phyloP scores from a whole-genome alignment of 2,329 filamentous ascomycete genomes.

The Trichoderma lentiforme region DNA sequence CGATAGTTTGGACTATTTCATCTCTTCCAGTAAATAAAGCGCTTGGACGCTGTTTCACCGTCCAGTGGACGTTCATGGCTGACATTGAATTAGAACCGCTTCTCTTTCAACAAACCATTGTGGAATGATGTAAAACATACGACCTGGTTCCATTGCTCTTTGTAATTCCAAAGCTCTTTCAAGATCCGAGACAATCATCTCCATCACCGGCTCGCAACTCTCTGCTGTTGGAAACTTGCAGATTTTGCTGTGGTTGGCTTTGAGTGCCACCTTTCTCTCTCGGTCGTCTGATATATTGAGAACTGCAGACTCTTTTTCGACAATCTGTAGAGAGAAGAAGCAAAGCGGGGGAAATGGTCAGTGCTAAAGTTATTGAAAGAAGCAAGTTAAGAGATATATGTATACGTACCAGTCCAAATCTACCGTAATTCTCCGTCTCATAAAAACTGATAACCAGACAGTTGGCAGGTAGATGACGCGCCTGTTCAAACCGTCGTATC shows the following conservation, averaged over 20 bases:
- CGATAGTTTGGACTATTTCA: background rate
- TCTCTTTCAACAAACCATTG: background rate
- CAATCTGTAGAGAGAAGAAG: background rate
- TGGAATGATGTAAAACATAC: background rate
- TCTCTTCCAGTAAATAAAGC: slow-evolving; percentile 5
- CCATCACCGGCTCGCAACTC: background rate
- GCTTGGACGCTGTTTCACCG: background rate
- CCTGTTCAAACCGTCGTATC: slow-evolving; percentile 4
- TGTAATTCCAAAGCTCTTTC: background rate
- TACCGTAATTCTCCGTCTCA: slow-evolving; percentile 9
- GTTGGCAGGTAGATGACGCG: background rate
- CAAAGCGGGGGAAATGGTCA: background rate
- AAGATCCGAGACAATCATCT: background rate
- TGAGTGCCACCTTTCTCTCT: background rate
- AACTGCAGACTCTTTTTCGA: slow-evolving; percentile 4
- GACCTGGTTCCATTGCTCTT: background rate
- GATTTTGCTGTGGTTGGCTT: slow-evolving; percentile 9
- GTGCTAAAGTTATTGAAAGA: background rate
- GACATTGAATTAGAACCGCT: background rate
- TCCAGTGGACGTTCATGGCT: slow-evolving; percentile 6
- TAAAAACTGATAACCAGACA: slow-evolving; percentile 12
- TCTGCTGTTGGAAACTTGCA: slow-evolving; percentile 15
- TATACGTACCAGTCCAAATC: background rate
- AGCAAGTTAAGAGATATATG: background rate
- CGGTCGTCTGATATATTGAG: background rate